A percentile compares a stretch with the other conserved stretches of the same genome.
phyloP scores from a whole-genome alignment of 805 yeast species.

The Cyberlindnera lachancei region DNA sequence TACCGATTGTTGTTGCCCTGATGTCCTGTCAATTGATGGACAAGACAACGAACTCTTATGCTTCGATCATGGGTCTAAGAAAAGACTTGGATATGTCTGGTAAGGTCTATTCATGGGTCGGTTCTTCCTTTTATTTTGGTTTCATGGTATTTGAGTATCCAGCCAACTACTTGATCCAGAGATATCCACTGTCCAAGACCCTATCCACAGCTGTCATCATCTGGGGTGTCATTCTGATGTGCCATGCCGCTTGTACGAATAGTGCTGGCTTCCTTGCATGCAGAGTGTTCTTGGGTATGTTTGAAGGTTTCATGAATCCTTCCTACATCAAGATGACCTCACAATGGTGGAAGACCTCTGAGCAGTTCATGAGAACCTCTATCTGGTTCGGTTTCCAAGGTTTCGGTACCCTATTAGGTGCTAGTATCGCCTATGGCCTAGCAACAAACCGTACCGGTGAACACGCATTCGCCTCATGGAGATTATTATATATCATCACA shows the following conservation, averaged over 20 bases:
- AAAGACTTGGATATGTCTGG: conserved; percentile 39
- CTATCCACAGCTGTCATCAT: conserved; percentile 38
- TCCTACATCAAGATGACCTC: conserved; percentile 46
- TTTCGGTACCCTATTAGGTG: conserved; percentile 40
- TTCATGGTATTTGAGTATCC: conserved; percentile 52
- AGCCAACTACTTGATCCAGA: conserved; percentile 39
- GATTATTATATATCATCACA: conserved; percentile 46
- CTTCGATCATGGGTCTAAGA: conserved; percentile 45
- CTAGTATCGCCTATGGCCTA: conserved; percentile 49
- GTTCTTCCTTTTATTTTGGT: conserved; percentile 57
- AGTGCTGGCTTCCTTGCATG: conserved; percentile 34
- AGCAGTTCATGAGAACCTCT: conserved; percentile 35
- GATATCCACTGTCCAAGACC: conserved; percentile 48
- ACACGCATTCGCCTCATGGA: conserved; percentile 49
- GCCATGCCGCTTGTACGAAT: conserved; percentile 39
- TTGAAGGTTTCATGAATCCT: conserved; percentile 50
- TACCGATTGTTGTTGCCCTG: conserved; percentile 30
- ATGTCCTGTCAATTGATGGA: conserved; percentile 36
- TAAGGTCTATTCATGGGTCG: conserved; percentile 42
- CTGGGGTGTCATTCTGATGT: conserved; percentile 53
- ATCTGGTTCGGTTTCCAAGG: conserved; percentile 40
- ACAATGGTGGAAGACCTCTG: conserved; percentile 46
- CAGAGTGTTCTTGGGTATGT: conserved; percentile 42
- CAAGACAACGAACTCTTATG: conserved; percentile 31
- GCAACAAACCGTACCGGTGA: conserved; percentile 24